Evolutionary conservation across 2,329 filamentous ascomycete species (phyloP).

Genomic region (Fusarium miscanthi): DNA sequence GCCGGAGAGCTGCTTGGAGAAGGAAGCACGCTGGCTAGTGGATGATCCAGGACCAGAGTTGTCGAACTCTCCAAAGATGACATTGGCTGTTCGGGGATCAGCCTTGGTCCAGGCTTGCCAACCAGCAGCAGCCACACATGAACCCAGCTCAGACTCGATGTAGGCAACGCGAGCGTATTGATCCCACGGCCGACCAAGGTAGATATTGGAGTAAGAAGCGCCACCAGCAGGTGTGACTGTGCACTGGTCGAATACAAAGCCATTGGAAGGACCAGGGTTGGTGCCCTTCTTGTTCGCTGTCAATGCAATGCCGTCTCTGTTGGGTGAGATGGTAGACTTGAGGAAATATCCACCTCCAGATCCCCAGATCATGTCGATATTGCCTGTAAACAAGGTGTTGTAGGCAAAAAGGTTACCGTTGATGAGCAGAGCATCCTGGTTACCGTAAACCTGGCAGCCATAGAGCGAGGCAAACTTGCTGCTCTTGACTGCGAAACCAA

Average conservation of each 20-base stretch:
- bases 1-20: slow-evolving; percentile 27
- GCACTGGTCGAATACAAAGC: slow-evolving; percentile 51
- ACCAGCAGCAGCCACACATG: slow-evolving; percentile 22
- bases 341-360: slow-evolving; percentile 57
- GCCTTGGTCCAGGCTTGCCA: slow-evolving; percentile 39
- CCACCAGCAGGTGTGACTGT: slow-evolving; percentile 44
- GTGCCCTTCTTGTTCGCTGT: slow-evolving; percentile 53
- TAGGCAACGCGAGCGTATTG: slow-evolving; percentile 40
- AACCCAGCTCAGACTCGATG: slow-evolving; percentile 30
- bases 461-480: slow-evolving; percentile 52
- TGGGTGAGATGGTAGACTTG: slow-evolving; percentile 48
- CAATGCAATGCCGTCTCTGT: slow-evolving; percentile 46
- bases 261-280: slow-evolving; percentile 49
- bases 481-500: slow-evolving; percentile 57
- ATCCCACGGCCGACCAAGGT: slow-evolving; percentile 40
- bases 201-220: slow-evolving; percentile 38
- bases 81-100: slow-evolving; percentile 35
- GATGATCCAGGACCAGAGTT: slow-evolving; percentile 37
- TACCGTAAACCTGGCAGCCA: slow-evolving; percentile 58
- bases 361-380: slow-evolving; percentile 60
- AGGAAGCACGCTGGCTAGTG: slow-evolving; percentile 33
- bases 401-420: slow-evolving; percentile 60
- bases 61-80: slow-evolving; percentile 37
- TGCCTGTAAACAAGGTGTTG: slow-evolving; percentile 53
- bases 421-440: slow-evolving; percentile 62